Conservation (phyloP, 768 basidiomycete genomes). For the Suillus alpinus region DNA sequence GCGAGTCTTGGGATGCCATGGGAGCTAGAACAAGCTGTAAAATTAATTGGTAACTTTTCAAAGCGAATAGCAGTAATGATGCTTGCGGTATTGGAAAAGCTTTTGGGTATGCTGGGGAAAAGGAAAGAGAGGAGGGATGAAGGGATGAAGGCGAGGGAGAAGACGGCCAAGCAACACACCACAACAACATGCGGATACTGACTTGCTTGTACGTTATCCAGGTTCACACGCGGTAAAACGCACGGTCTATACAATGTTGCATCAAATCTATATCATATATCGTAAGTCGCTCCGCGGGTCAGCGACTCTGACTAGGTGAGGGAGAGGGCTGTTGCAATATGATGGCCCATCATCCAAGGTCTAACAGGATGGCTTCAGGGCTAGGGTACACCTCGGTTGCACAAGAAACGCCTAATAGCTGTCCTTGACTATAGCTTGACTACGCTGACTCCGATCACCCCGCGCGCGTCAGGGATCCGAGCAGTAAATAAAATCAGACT, state of each 20-base stretch:
- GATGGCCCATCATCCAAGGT: too few species aligned
- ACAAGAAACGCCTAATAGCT: too few species aligned
- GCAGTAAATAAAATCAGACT: background rate
- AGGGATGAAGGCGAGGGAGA: slow-evolving; percentile 16
- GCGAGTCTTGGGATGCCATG: slow-evolving; percentile 26
- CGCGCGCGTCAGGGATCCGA: background rate
- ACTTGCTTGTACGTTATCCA: slow-evolving; percentile 16
- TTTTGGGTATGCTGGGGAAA: slow-evolving; percentile 27
- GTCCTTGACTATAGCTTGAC: too few species aligned
- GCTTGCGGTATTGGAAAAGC: slow-evolving; percentile 12
- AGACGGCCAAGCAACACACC: slow-evolving; percentile 15
- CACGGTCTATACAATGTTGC: background rate
- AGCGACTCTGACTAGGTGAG: too few species aligned
- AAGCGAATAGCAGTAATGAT: background rate
- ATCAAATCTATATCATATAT: background rate
- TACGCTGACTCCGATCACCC: background rate
- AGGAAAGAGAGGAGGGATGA: slow-evolving; percentile 9
- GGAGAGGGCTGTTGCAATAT: too few species aligned
- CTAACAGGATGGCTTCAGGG: background rate
- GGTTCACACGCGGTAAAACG: slow-evolving; percentile 16
- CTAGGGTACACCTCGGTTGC: too few species aligned
- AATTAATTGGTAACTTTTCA: background rate
- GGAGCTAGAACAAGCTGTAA: slow-evolving; percentile 7
- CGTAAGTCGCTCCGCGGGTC: background rate
- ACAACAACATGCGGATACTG: slow-evolving; percentile 22